Percentiles rank a stretch among this genome's conserved stretches.
phyloP scores from a whole-genome alignment of 768 basidiomycete genomes.

The Candolleomyces efflorescens region DNA sequence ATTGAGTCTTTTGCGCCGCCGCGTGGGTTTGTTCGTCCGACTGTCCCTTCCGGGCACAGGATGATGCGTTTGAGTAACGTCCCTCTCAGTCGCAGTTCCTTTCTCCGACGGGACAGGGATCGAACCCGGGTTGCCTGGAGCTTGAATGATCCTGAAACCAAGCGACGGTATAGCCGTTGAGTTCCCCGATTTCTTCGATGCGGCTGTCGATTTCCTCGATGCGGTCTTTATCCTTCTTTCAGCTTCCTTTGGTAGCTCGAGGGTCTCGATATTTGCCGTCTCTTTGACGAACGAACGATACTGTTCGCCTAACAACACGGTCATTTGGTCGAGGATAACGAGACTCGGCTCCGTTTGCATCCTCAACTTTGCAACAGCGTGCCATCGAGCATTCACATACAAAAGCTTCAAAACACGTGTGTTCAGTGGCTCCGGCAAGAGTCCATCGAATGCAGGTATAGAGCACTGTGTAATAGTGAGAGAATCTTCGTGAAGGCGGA shows the following conservation, averaged over 20 bases:
- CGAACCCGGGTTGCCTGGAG: too few relatives aligned
- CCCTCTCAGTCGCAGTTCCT: background rate
- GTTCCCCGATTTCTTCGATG: background rate
- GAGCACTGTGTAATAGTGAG: slow-evolving; percentile 23
- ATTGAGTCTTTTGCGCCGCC: background rate
- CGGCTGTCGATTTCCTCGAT: background rate
- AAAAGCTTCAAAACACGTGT: slow-evolving; percentile 20
- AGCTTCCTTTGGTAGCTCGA: slow-evolving; percentile 35
- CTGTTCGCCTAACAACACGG: slow-evolving; percentile 21
- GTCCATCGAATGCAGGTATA: slow-evolving; percentile 33
- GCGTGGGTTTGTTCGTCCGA: background rate
- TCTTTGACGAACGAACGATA: slow-evolving; percentile 26
- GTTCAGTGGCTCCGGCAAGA: slow-evolving; percentile 22
- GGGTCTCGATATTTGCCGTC: slow-evolving; percentile 21
- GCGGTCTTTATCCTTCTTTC: slow-evolving; percentile 19
- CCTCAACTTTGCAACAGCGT: slow-evolving; percentile 27
- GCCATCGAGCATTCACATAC: slow-evolving; percentile 27
- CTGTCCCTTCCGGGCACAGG: background rate
- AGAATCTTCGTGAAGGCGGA: background rate
- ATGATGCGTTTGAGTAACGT: background rate
- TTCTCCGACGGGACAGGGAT: background rate
- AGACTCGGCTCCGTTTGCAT: slow-evolving; percentile 25
- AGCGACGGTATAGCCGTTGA: background rate
- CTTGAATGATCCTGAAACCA: background rate
- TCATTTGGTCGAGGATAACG: slow-evolving; percentile 18